Percentiles rank a stretch among this genome's conserved stretches.
These are phyloP conservation scores for Drechslerella coelobrocha DNA, from an alignment of 2,329 filamentous ascomycete species.

Conservation along the genomic window DNA sequence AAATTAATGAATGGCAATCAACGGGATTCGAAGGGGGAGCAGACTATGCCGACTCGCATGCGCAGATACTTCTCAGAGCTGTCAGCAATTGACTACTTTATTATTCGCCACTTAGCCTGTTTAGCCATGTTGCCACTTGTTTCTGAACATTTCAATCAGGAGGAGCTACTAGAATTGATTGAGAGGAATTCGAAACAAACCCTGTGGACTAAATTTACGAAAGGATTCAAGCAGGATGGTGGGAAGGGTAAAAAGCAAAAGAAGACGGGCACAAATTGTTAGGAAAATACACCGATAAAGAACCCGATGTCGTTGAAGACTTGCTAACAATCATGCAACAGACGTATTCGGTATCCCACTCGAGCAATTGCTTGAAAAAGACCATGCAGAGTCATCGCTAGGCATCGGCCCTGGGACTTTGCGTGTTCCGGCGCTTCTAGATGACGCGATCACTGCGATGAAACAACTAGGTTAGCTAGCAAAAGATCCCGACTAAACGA, in stretches of 20 bases:
- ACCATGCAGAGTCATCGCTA: constrained; percentile 96
- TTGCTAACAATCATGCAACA: constrained; percentile 42
- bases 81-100: constrained; percentile 94
- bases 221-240: constrained; percentile 85
- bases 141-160: constrained; percentile 87
- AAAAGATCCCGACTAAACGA: not conserved
- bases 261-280: constrained; percentile 66
- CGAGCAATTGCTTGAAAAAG: constrained; percentile 86
- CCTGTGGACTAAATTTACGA: constrained; percentile 98
- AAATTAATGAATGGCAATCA: constrained; percentile 74
- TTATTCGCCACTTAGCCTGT: constrained; percentile 92
- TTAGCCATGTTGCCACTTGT: constrained; percentile 92
- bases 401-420: constrained; percentile 91
- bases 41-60: constrained; percentile 59
- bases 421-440: constrained; percentile 90
- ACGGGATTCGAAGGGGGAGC: constrained; percentile 69
- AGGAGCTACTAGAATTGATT: constrained; percentile 89
- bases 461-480: constrained; percentile 73
- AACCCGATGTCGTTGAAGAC: constrained; percentile 16
- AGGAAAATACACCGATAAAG: not conserved
- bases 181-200: constrained; percentile 87
- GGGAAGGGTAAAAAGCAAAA: constrained; percentile 77
- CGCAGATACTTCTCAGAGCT: constrained; percentile 96
- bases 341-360: constrained; percentile 84
- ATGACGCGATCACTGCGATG: constrained; percentile 93